Percentiles rank a stretch among this genome's conserved stretches.
phyloP scores from a whole-genome alignment of 306 rosid genomes.

The Citrullus amarus region DNA sequence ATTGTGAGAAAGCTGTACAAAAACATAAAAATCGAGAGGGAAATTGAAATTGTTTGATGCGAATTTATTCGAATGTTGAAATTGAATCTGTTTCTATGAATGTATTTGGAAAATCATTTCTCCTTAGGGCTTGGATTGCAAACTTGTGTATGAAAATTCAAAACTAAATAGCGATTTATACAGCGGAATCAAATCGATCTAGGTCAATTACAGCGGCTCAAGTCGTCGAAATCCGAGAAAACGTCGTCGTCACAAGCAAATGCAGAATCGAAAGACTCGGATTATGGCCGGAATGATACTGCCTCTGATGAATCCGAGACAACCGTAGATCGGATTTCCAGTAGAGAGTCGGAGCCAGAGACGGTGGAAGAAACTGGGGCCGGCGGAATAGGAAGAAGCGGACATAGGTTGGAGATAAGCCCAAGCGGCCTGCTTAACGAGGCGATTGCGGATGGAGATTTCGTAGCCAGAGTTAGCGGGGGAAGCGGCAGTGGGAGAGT shows the following conservation, averaged over 20 bases:
- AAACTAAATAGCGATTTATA: not conserved
- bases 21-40: not conserved
- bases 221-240: not conserved
- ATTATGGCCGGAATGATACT: conserved; percentile 15
- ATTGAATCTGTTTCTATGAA: not conserved
- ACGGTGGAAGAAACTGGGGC: conserved; percentile 16
- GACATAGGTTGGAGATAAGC: conserved; percentile 94
- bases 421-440: conserved; percentile 96
- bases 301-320: conserved; percentile 13
- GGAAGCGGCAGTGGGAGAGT: conserved; percentile 13
- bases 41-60: not conserved
- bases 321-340: conserved; percentile 4
- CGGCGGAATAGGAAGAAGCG: conserved; percentile 28
- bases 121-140: not conserved
- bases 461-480: conserved; percentile 26
- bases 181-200: not conserved
- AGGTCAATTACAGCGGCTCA: not conserved
- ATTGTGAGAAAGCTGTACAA: not conserved
- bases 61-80: conserved; percentile 6
- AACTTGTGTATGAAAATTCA: not conserved
- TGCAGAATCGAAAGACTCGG: conserved; percentile 8
- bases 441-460: conserved; percentile 54
- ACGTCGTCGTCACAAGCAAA: conserved; percentile 1
- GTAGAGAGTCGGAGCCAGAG: conserved; percentile 15
- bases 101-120: not conserved